A percentile compares a stretch with the other conserved stretches of the same genome.
Conservation (phyloP, 495 filamentous ascomycete genomes). For the Hamigera avellanea region DNA sequence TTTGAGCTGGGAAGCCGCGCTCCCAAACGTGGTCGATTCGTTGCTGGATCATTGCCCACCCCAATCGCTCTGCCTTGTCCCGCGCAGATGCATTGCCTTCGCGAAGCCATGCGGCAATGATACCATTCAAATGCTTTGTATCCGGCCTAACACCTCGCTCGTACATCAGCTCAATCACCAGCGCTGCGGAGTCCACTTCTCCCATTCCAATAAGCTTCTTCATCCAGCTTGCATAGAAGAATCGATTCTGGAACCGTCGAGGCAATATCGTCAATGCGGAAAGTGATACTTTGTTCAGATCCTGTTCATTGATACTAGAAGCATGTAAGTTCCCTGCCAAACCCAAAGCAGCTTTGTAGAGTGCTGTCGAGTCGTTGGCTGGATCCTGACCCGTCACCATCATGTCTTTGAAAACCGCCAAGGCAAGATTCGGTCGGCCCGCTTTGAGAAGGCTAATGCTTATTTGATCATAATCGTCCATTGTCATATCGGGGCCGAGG, state of each 20-base stretch:
- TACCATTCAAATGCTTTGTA: slow-evolving; percentile 60
- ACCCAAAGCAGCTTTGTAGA: slow-evolving; percentile 34
- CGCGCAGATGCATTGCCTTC: slow-evolving; percentile 38
- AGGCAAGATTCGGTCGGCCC: slow-evolving; percentile 46
- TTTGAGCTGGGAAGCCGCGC: slow-evolving; percentile 17
- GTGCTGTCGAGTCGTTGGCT: slow-evolving; percentile 34
- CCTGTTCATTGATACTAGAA: slow-evolving; percentile 29
- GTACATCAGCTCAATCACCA: slow-evolving; percentile 58
- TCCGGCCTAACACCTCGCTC: slow-evolving; percentile 51
- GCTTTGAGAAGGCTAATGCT: slow-evolving; percentile 50
- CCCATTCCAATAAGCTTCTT: slow-evolving; percentile 67
- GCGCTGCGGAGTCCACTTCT: slow-evolving; percentile 54
- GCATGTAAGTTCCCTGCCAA: slow-evolving; percentile 36
- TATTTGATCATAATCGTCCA: slow-evolving; percentile 65
- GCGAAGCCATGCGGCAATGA: slow-evolving; percentile 65
- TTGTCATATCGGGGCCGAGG: slow-evolving; percentile 49
- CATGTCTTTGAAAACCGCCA: slow-evolving; percentile 74
- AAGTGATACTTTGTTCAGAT: slow-evolving; percentile 40
- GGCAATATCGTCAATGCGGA: slow-evolving; percentile 44
- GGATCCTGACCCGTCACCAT: slow-evolving; percentile 52
- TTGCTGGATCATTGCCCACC: slow-evolving; percentile 65
- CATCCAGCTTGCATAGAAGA: slow-evolving; percentile 73
- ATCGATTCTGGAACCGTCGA: slow-evolving; percentile 55
- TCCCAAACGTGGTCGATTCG: slow-evolving; percentile 47
- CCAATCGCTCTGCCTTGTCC: slow-evolving; percentile 55